Conservation (phyloP, 345 rosid genomes). For the Viola odorata region DNA sequence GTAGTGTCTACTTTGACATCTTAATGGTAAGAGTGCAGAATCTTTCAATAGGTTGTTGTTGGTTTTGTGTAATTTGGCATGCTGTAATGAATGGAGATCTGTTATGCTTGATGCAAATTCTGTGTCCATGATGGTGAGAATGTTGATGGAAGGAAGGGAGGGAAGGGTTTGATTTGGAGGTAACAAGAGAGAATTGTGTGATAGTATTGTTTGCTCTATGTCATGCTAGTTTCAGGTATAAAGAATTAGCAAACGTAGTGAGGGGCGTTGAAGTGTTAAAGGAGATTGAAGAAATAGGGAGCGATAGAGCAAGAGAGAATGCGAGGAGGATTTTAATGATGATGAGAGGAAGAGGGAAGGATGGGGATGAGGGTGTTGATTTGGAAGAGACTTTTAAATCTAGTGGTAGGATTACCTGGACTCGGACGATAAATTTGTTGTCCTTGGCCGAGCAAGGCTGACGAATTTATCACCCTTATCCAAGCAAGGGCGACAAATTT, state of each 20-base stretch:
- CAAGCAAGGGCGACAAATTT: no score
- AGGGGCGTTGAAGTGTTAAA: conserved; percentile 21
- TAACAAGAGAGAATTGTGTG: conserved; percentile 23
- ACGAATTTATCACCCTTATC: no score
- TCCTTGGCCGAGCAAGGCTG: no score
- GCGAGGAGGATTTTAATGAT: conserved; percentile 23
- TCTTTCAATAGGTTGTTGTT: conserved; percentile 15
- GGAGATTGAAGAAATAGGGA: conserved; percentile 23
- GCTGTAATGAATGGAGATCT: conserved; percentile 28
- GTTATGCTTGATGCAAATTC: conserved; percentile 29
- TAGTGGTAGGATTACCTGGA: conserved; percentile 38
- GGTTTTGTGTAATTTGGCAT: conserved; percentile 26
- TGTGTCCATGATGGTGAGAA: conserved; percentile 24
- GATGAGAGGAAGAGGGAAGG: conserved; percentile 25
- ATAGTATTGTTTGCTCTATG: conserved; percentile 24
- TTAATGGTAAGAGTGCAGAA: conserved; percentile 16
- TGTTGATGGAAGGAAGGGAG: conserved; percentile 17
- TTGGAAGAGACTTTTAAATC: conserved; percentile 11
- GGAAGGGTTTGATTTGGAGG: conserved; percentile 2
- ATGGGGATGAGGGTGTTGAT: conserved; percentile 10
- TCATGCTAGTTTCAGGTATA: conserved; percentile 29
- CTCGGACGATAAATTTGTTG: no score
- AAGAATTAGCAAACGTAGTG: conserved; percentile 27
- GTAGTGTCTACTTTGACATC: conserved; percentile 16
- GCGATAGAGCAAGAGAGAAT: conserved; percentile 22